These are phyloP conservation scores for Rhodotorula glutinis DNA, from an alignment of 1,284 basidiomycete species.

Conservation along the genomic window DNA sequence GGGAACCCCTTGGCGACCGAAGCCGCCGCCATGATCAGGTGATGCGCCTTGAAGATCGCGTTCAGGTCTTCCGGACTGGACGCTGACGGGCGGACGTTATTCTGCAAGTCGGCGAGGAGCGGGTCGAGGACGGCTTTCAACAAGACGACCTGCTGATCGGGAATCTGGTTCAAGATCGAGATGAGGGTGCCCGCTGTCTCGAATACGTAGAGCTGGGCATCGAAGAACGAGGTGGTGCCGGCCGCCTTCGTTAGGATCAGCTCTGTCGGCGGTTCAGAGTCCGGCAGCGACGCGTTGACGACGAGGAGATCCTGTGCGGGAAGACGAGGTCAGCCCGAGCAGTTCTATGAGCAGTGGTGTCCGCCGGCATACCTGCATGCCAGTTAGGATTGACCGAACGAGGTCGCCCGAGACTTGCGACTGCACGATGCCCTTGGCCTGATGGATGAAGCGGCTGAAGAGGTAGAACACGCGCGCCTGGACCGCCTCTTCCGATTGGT, in stretches of 20 bases:
- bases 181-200: constrained; percentile 85
- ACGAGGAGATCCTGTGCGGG: constrained; percentile 52
- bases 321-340: not conserved
- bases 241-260: constrained; percentile 71
- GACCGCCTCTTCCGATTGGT: constrained; percentile 68
- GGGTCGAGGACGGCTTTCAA: constrained; percentile 54
- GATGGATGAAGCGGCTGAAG: constrained; percentile 88
- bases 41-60: constrained; percentile 85
- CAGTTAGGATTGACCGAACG: constrained; percentile 66
- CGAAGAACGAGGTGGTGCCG: constrained; percentile 68
- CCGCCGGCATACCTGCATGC: constrained; percentile 57
- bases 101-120: constrained; percentile 61
- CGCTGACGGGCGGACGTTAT: constrained; percentile 53
- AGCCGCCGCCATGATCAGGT: constrained; percentile 90
- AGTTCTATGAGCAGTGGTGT: not conserved
- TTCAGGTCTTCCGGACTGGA: constrained; percentile 60
- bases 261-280: constrained; percentile 56
- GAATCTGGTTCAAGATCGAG: constrained; percentile 63
- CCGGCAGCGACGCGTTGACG: constrained; percentile 52
- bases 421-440: constrained; percentile 71
- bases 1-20: constrained; percentile 97
- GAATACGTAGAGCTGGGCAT: constrained; percentile 91
- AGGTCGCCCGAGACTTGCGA: constrained; percentile 58
- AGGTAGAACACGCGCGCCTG: constrained; percentile 85
- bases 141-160: constrained; percentile 69